Conservation (phyloP, 1,284 basidiomycete species). For the Boletus albobrunnescens region DNA sequence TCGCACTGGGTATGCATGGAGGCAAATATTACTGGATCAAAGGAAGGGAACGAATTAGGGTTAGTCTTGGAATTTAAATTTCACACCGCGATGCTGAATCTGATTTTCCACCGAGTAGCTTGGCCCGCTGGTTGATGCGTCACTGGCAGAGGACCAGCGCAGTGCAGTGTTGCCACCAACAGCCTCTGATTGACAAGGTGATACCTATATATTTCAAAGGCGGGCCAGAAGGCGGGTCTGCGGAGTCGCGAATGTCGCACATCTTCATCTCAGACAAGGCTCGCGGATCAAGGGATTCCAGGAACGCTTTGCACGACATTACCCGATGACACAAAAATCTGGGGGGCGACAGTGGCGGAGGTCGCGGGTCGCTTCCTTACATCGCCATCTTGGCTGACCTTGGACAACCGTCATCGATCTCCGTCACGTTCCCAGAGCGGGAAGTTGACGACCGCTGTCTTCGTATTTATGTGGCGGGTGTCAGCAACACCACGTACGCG, state of each 20-base stretch:
- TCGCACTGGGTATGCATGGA: slow-evolving; percentile 17
- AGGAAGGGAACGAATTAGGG: not conserved
- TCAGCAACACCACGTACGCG: not conserved
- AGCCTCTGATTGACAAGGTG: slow-evolving; percentile 9
- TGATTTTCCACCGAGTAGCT: not conserved
- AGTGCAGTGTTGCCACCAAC: too few species aligned
- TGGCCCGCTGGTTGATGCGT: slow-evolving; percentile 7
- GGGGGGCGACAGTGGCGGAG: too few species aligned
- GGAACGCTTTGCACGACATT: not conserved
- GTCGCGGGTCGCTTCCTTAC: not conserved
- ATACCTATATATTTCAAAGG: slow-evolving; percentile 16
- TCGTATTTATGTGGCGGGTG: slow-evolving; percentile 6
- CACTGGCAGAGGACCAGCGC: slow-evolving; percentile 16
- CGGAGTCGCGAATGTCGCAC: slow-evolving; percentile 5
- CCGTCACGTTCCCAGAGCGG: not conserved
- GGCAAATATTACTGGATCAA: not conserved
- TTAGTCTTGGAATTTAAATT: not conserved
- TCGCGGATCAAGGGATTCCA: not conserved
- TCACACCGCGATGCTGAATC: not conserved
- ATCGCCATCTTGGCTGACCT: slow-evolving; percentile 15
- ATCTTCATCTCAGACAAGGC: slow-evolving; percentile 13
- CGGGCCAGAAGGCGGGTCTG: not conserved
- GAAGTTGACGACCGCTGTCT: slow-evolving; percentile 1
- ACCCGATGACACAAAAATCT: not conserved
- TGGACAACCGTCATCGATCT: not conserved